Evolutionary conservation across 2,329 filamentous ascomycete genomes (phyloP), one percentile per base, ranked within the genome.

Genomic region (Aspergillus awamori): DNA sequence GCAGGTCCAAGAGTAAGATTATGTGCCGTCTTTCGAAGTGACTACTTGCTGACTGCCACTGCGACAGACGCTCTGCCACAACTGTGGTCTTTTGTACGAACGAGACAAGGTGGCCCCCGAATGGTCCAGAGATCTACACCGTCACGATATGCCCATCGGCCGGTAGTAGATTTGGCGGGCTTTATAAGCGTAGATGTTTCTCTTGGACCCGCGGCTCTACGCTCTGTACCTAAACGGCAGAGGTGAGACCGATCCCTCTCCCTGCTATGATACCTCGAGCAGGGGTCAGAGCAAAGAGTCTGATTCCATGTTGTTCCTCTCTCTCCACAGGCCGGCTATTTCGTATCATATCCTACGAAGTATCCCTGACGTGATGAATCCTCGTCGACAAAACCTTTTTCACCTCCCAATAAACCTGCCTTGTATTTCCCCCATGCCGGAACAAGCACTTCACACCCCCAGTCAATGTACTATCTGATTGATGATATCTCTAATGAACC

Each of bases 51-150:
- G 54, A 74, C 63, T 41, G 28, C 36, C 33, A 22, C 49, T 57
- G 59, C 43, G 67, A 54, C 67, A 93, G 91, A 90, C 91, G 30
- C 86, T 98, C 4, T 98, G 94, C 80, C 91, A 93, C 77, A 97
- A 96, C 75, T 98, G 94, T 75, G 94, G 93, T 59, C 89, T 93
- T 68, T 80, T 94, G 20, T 97, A 91, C 74, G 94, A 97, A 78
- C 89, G 92, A 58, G 91, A 96, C 76, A 89, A 91, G 77, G 88
- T 89, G 66, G 83, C 97, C 0, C 93, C 94, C 8, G 86, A 87
- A 28, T 93, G 89, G 88, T 87, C 87, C 3, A 87, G 87, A 72
- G 86, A 88, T 63, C 81, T 94, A 51, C 92, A 93, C 72, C 75
- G 75, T 57, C 74, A 78, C 61, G 77, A 80, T 54, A 62, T 78